Percentiles rank a stretch among this genome's conserved stretches.
Conservation (phyloP, 2,329 filamentous ascomycete species). For the Alternaria solani region DNA sequence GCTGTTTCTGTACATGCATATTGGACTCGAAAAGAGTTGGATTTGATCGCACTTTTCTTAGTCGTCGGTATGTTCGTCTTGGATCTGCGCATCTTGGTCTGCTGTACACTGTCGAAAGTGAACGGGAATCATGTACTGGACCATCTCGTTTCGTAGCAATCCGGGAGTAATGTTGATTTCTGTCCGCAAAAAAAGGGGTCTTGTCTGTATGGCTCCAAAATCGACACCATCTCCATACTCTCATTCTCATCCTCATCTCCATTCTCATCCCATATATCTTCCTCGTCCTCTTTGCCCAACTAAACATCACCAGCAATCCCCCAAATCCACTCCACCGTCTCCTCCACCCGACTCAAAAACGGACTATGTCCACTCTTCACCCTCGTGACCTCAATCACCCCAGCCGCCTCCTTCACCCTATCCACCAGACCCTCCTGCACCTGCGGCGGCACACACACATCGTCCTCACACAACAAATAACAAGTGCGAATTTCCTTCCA, state of each 20-base stretch:
- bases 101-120: no score
- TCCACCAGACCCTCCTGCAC: slow-evolving; percentile 35
- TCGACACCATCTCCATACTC: not conserved
- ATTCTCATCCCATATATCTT: not conserved
- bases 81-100: no score
- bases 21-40: no score
- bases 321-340: slow-evolving; percentile 44
- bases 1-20: no score
- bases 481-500: slow-evolving; percentile 48
- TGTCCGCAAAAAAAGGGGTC: no score
- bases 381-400: slow-evolving; percentile 41
- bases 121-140: no score
- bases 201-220: no score
- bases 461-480: slow-evolving; percentile 51
- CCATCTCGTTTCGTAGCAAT: no score
- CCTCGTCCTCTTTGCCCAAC: not conserved
- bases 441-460: slow-evolving; percentile 41
- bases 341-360: slow-evolving; percentile 51
- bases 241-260: not conserved
- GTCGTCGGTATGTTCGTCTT: no score
- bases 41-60: no score
- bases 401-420: slow-evolving; percentile 36
- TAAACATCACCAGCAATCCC: slow-evolving; percentile 31
- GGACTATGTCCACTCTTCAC: slow-evolving; percentile 52
- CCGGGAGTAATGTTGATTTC: no score